Conservation (phyloP, 768 basidiomycete genomes). For the Boletus subcaerulescens region DNA sequence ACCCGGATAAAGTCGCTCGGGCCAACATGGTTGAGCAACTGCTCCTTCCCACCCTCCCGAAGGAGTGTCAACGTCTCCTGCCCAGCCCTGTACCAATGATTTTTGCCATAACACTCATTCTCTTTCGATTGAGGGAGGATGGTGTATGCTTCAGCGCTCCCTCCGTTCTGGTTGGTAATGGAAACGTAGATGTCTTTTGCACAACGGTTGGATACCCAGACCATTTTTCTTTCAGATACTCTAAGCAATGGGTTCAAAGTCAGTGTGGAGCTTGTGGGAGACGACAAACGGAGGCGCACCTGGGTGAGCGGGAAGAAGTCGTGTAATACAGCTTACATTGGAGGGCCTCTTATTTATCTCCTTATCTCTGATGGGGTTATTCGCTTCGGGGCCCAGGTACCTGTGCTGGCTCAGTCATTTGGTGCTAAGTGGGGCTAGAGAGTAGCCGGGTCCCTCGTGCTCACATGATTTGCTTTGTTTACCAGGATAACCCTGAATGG, state of each 20-base stretch:
- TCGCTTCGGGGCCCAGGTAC: background rate
- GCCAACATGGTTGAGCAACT: constrained; percentile 4
- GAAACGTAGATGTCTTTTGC: background rate
- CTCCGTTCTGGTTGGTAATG: constrained; percentile 9
- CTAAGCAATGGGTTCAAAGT: background rate
- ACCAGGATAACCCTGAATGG: too few species aligned
- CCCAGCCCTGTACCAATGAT: constrained; percentile 8
- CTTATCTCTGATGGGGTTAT: too few species aligned
- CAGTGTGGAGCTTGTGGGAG: background rate
- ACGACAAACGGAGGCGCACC: background rate
- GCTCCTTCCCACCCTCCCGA: constrained; percentile 9
- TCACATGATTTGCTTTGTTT: background rate
- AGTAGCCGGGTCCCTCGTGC: too few species aligned
- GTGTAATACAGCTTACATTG: background rate
- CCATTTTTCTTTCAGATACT: constrained; percentile 1
- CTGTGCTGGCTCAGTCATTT: background rate
- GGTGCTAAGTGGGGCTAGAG: background rate
- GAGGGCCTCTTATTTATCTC: too few species aligned
- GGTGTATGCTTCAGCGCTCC: background rate
- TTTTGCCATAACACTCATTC: background rate
- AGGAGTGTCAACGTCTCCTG: constrained; percentile 5
- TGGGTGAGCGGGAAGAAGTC: background rate
- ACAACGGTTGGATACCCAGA: constrained; percentile 17
- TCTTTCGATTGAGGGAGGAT: background rate
- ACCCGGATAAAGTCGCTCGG: constrained; percentile 15